Conservation (phyloP, 2,329 filamentous ascomycete genomes). For the Purpureocillium takamizusanense region DNA sequence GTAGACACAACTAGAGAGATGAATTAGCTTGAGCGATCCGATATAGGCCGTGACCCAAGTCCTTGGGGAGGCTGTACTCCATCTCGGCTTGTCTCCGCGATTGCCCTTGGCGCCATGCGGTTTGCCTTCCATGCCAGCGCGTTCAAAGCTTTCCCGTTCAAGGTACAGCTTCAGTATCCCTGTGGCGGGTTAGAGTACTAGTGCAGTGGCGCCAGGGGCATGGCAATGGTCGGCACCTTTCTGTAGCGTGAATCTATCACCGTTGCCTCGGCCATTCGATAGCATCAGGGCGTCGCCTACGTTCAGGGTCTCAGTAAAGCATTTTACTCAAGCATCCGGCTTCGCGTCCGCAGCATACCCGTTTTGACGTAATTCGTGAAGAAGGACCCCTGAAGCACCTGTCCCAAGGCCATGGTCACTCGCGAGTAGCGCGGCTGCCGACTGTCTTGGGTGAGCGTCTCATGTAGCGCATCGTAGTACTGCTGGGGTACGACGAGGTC, state of each 20-base stretch:
- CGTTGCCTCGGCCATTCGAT: slow-evolving; percentile 64
- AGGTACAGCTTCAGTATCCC: slow-evolving; percentile 68
- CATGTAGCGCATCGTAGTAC: slow-evolving; percentile 42
- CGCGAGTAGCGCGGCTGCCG: slow-evolving; percentile 47
- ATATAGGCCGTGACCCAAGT: too few species aligned
- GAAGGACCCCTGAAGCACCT: slow-evolving; percentile 66
- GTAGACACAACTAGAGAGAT: slow-evolving; percentile 60
- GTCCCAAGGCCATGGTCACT: slow-evolving; percentile 63
- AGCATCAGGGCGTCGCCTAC: slow-evolving; percentile 74
- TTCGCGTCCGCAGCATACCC: slow-evolving; percentile 34
- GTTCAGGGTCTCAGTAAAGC: background rate
- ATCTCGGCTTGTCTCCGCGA: slow-evolving; percentile 58
- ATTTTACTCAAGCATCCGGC: background rate
- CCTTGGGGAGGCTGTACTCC: too few species aligned
- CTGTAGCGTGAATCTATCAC: slow-evolving; percentile 62
- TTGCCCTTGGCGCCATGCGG: slow-evolving; percentile 50
- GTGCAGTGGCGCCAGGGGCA: too few species aligned
- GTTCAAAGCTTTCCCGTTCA: slow-evolving; percentile 74
- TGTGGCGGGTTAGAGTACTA: slow-evolving; percentile 20
- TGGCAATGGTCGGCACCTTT: too few species aligned
- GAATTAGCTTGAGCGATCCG: too few species aligned
- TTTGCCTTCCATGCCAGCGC: slow-evolving; percentile 69
- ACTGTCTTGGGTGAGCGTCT: slow-evolving; percentile 34
- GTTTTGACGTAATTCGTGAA: slow-evolving; percentile 79
- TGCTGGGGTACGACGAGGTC: slow-evolving; percentile 67